Evolutionary conservation across 2,329 filamentous ascomycete species (phyloP).

Genomic region (Sporothrix brunneoviolacea): DNA sequence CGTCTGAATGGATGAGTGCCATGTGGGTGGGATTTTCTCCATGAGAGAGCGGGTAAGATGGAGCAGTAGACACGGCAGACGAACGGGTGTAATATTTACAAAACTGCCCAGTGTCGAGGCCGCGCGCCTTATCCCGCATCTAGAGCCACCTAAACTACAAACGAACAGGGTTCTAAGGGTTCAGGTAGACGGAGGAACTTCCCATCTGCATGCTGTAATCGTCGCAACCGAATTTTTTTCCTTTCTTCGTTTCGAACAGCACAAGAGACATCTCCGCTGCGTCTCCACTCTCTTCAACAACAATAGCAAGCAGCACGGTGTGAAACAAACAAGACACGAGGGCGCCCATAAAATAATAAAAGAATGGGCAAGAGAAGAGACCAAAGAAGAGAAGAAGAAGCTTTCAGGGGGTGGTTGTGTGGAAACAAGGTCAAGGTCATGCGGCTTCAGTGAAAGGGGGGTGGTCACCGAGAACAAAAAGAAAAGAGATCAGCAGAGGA

Average conservation of each 20-base stretch:
- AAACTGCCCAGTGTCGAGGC: background rate
- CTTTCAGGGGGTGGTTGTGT: too few relatives aligned
- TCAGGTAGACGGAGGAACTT: background rate
- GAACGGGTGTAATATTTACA: background rate
- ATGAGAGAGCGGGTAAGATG: too few relatives aligned
- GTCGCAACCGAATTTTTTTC: background rate
- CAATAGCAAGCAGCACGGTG: background rate
- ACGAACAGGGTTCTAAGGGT: too few relatives aligned
- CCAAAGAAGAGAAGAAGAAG: background rate
- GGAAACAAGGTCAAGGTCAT: too few relatives aligned
- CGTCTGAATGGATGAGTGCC: too few relatives aligned
- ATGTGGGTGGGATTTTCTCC: too few relatives aligned
- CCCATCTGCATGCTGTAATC: background rate
- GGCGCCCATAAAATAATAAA: background rate
- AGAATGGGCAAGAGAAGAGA: background rate
- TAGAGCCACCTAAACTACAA: too few relatives aligned
- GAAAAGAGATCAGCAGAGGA: too few relatives aligned
- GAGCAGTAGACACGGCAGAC: too few relatives aligned
- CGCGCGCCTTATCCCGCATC: slow-evolving; percentile 2
- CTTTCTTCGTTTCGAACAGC: background rate
- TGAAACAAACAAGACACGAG: background rate
- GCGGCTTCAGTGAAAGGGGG: too few relatives aligned
- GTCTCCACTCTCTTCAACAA: background rate
- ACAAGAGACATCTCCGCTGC: background rate
- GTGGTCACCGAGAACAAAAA: too few relatives aligned